Percentiles rank a stretch among this genome's conserved stretches.
Evolutionary conservation across 192 early-diverging fungal species (phyloP).

Genomic region (Thamnidium elegans): DNA sequence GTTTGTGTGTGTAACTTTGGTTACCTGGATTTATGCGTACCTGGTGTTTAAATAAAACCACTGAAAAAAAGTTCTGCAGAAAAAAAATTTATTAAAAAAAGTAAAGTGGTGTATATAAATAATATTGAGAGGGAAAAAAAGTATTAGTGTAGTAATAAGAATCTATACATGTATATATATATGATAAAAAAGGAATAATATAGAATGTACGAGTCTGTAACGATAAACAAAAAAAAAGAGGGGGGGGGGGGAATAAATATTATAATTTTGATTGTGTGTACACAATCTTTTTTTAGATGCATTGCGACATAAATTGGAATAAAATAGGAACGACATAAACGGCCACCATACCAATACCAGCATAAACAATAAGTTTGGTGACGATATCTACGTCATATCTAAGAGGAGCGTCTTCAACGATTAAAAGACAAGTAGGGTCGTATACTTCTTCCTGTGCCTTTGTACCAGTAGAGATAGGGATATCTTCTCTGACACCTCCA

Average conservation of each 20-base stretch:
- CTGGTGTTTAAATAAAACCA: no score
- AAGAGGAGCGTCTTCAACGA: constrained; percentile 39
- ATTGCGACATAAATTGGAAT: constrained; percentile 35
- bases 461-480: neutral
- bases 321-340: constrained; percentile 47
- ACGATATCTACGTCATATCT: constrained; percentile 60
- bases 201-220: no score
- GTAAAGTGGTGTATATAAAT: no score
- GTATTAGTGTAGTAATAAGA: no score
- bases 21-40: no score
- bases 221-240: neutral
- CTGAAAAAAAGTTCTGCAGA: no score
- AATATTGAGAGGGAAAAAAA: no score
- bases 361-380: constrained; percentile 58
- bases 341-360: constrained; percentile 49
- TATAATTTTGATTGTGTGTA: neutral
- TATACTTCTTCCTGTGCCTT: constrained; percentile 8
- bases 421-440: constrained; percentile 20
- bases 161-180: neutral
- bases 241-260: neutral
- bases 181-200: neutral
- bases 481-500: neutral
- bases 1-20: no score
- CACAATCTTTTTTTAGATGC: neutral
- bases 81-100: no score